A percentile compares a stretch with the other conserved stretches of the same genome.
These are phyloP conservation scores for Cladosporium sp. DNA, from an alignment of 2,329 filamentous ascomycete species.

Conservation along the genomic window DNA sequence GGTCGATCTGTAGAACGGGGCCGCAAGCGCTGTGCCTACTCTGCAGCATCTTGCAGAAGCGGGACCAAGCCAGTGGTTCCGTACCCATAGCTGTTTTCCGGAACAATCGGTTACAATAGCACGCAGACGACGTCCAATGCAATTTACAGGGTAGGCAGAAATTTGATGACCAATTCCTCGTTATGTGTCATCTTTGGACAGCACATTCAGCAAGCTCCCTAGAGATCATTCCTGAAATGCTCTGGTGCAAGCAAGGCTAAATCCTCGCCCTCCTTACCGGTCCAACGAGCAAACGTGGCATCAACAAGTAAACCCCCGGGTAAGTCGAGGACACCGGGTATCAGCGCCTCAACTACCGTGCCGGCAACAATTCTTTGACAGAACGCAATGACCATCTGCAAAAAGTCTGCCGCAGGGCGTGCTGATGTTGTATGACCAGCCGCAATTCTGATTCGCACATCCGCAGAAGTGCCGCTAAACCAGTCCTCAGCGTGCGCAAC, in stretches of 20 bases:
- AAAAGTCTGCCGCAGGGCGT: background rate
- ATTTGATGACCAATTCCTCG: too few species aligned
- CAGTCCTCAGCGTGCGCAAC: background rate
- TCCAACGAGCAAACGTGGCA: slow-evolving; percentile 2
- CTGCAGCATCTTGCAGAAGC: too few species aligned
- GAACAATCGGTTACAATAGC: too few species aligned
- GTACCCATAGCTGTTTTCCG: too few species aligned
- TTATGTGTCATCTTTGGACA: too few species aligned
- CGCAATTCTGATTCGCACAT: background rate
- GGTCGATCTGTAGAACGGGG: too few species aligned
- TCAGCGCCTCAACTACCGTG: background rate
- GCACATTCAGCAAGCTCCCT: background rate
- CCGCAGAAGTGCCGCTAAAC: background rate
- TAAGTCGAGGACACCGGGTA: background rate
- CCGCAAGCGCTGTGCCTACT: too few species aligned
- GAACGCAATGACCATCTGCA: background rate
- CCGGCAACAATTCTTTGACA: background rate
- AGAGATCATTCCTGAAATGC: background rate
- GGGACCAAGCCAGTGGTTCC: too few species aligned
- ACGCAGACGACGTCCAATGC: too few species aligned
- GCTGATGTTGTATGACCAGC: slow-evolving; percentile 5
- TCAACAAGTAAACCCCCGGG: slow-evolving; percentile 12
- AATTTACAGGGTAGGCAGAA: too few species aligned
- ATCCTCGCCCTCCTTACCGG: background rate
- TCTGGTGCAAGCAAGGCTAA: slow-evolving; percentile 5